Evolutionary conservation across 75 land plant species (phyloP), one percentile per base, ranked within the genome.

Genomic region (Cunninghamia lanceolata): DNA sequence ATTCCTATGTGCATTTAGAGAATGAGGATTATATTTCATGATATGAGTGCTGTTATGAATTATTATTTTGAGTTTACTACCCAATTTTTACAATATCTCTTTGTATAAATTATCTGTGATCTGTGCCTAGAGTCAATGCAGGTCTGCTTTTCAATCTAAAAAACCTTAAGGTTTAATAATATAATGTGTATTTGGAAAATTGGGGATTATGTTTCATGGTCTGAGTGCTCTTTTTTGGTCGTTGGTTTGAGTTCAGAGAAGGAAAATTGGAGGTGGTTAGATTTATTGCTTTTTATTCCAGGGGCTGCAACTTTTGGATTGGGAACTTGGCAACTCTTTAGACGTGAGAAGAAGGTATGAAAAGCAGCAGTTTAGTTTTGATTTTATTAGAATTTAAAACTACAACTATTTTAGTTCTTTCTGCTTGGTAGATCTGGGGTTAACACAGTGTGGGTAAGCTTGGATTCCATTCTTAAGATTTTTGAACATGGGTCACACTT

Each of bases 241-340:
- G 40, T 39, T 86, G 88, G 39, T 80, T 89, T 80, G 82, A 45
- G 47, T 80, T 28, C 78, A 91, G 92, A 84, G 83, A 88, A 87
- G 50, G 85, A 85, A 82, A 93, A 94, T 63, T 82, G 91, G 82
- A 75, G 85, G 84, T 91, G 89, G 91, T 93, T 96, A 45, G 96
- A 82, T 83, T 79, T 89, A 87, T 83, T 96, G 73, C 92, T 98
- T 28, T 93, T 98, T 63, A 66, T 94, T 35, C 99, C 99, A 73
- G 96, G 99, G 59, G 94, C 93, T 59, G 90, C 96, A 56, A 93
- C 97, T 11, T 98, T 98, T 88, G 99, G 99, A 21, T 92, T 98
- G 74, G 99, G 99, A 38, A 92, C 96, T 4, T 98, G 99, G 99
- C 97, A 98, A 88, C 84, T 98, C 45, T 86, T 93, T 70, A 90